Conservation (phyloP, 805 yeast genomes). For the Ogataea polymorpha region DNA sequence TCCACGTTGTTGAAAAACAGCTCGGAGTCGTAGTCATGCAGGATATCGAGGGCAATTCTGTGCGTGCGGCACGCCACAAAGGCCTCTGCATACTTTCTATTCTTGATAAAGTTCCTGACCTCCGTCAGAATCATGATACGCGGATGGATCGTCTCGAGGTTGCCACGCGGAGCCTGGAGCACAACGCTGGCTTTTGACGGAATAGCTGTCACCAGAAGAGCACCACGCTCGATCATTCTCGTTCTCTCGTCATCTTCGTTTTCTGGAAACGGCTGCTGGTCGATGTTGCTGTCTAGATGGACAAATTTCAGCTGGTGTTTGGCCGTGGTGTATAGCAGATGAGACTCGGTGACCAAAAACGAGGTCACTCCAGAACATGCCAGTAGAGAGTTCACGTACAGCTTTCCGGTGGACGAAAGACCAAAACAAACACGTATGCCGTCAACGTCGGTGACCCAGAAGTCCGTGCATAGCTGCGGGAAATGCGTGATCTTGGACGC, state of each 20-base stretch:
- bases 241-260: conserved; percentile 67
- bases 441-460: conserved; percentile 40
- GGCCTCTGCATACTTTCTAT: conserved; percentile 63
- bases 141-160: conserved; percentile 90
- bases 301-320: conserved; percentile 79
- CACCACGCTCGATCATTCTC: conserved; percentile 88
- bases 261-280: conserved; percentile 19
- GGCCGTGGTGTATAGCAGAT: conserved; percentile 81
- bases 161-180: conserved; percentile 94
- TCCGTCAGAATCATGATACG: conserved; percentile 86
- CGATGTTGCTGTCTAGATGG: conserved; percentile 45
- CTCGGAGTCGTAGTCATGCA: conserved; percentile 82
- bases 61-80: conserved; percentile 83
- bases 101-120: conserved; percentile 66
- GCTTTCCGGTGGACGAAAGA: conserved; percentile 68
- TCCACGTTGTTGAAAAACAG: conserved; percentile 63
- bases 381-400: conserved; percentile 59
- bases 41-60: conserved; percentile 83
- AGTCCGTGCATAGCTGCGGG: conserved; percentile 68
- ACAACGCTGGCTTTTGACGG: conserved; percentile 82
- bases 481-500: conserved; percentile 44
- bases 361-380: conserved; percentile 81
- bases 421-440: conserved; percentile 56
- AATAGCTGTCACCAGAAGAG: conserved; percentile 73
- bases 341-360: conserved; percentile 63